A percentile compares a stretch with the other conserved stretches of the same genome.
Evolutionary conservation across 192 early-diverging fungal species (phyloP).

Genomic region (Allomyces macrogynus): DNA sequence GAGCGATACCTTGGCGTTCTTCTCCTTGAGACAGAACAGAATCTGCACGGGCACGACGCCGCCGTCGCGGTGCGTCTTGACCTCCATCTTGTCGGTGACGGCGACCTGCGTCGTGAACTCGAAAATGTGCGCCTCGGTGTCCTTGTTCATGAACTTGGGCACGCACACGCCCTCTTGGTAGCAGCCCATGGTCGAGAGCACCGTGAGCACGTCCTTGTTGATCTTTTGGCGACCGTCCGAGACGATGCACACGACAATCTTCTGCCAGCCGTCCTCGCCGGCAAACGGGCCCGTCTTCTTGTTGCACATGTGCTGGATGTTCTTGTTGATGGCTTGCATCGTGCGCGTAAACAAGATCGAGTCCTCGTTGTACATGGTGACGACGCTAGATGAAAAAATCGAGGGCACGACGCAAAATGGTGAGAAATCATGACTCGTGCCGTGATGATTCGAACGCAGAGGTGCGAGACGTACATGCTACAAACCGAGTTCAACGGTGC

Average conservation of each 20-base stretch:
- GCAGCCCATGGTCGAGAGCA: conserved; percentile 51
- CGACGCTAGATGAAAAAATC: conserved; percentile 40
- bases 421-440: too few species aligned
- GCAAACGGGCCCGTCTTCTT: conserved; percentile 38
- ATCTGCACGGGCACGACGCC: conserved; percentile 46
- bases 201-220: conserved; percentile 34
- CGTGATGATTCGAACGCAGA: too few species aligned
- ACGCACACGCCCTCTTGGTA: conserved; percentile 56
- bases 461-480: too few species aligned
- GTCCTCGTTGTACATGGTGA: conserved; percentile 89
- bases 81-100: conserved; percentile 26
- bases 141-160: conserved; percentile 34
- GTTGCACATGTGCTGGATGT: conserved; percentile 55
- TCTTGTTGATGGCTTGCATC: conserved; percentile 69
- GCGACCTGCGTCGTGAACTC: conserved; percentile 36
- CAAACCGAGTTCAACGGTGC: too few species aligned
- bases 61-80: conserved; percentile 21
- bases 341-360: conserved; percentile 75
- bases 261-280: conserved; percentile 56
- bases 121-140: conserved; percentile 47
- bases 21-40: conserved; percentile 52
- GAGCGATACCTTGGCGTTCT: too few species aligned
- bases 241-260: conserved; percentile 56
- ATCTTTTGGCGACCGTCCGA: conserved; percentile 56
- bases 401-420: too few species aligned